These are phyloP conservation scores for Aspergillus sp. DNA, from an alignment of 2,329 filamentous ascomycete genomes.

Conservation along the genomic window DNA sequence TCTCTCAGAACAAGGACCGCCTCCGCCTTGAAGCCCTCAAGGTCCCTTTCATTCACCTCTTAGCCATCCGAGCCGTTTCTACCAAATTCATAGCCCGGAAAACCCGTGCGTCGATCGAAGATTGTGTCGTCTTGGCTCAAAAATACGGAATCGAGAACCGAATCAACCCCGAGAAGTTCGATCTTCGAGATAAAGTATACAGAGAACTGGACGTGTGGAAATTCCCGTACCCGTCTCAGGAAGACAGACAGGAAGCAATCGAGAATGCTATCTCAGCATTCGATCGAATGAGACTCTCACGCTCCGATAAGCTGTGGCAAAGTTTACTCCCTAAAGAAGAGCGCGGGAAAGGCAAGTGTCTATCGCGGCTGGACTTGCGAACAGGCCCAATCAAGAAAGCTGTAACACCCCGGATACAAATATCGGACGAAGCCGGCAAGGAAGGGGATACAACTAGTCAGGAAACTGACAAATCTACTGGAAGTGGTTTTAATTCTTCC, in stretches of 20 bases:
- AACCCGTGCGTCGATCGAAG: constrained; percentile 50
- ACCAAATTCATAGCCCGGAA: constrained; percentile 48
- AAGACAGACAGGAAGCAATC: constrained; percentile 60
- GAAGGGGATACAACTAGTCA: constrained; percentile 36
- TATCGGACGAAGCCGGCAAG: constrained; percentile 37
- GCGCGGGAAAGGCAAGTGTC: constrained; percentile 60
- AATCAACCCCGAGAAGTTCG: constrained; percentile 50
- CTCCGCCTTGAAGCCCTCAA: constrained; percentile 45
- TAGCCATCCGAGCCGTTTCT: constrained; percentile 53
- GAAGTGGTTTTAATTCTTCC: constrained; percentile 25
- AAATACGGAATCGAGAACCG: constrained; percentile 55
- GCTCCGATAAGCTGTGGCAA: constrained; percentile 64
- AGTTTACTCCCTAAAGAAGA: constrained; percentile 60
- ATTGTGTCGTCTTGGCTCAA: constrained; percentile 48
- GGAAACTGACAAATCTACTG: constrained; percentile 37
- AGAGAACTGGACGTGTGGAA: constrained; percentile 63
- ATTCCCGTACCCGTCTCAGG: constrained; percentile 57
- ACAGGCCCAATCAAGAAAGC: constrained; percentile 41
- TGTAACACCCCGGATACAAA: constrained; percentile 38
- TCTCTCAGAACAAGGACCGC: constrained; percentile 36
- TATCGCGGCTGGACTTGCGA: constrained; percentile 58
- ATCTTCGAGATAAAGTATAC: constrained; percentile 58
- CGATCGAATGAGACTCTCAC: constrained; percentile 60
- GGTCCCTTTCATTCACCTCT: constrained; percentile 50
- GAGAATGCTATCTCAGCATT: constrained; percentile 63